Evolutionary conservation across 106 monocot species (phyloP), one percentile per base, ranked within the genome.

Genomic region (Dendrobium officinale): DNA sequence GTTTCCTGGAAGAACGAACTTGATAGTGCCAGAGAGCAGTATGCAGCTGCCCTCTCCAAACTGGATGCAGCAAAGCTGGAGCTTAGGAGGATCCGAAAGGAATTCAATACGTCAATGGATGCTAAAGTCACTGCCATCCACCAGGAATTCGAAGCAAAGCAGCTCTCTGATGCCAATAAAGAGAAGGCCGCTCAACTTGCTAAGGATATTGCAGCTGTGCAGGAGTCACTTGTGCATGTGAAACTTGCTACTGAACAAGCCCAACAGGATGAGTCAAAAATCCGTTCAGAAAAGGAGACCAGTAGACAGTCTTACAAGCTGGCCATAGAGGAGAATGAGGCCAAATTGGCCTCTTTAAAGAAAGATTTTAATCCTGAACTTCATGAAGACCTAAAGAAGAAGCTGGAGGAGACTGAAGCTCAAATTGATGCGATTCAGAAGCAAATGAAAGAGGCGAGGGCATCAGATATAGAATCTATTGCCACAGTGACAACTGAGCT

Each of bases 61-160:
- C 90, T 90, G 42, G 90, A 90, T 81, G 73, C 85, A 29, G 90
- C 90, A 78, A 90, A 90, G 81, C 87, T 87, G 48, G 90, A 90
- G 77, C 85, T 90, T 41, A 83, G 87, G 59, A 87, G 82, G n/a
- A 77, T 90, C 55, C 79, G 81, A 41, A 86, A 90, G 82, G 95
- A 95, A 80, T 90, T 90, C 81, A 87, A 87, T 61, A 43, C 80
- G 45, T 86, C 89, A 4, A 81, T 82, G 75, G 86, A 88, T 45
- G 85, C 85, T 42, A 90, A 92, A 45, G 80, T 81, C 20, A 61
- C 80, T 61, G 91, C 94, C 31, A 68, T 88, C 11, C 77, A 81
- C 72, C 90, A 88, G 73, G 91, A 88, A 85, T 77, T 72, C 13
- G 88, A 90, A 40, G 84, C 94, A 20, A 88, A 82, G 47, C 75